Conservation (phyloP, 257 asterid genomes). For the Lycium barbarum region DNA sequence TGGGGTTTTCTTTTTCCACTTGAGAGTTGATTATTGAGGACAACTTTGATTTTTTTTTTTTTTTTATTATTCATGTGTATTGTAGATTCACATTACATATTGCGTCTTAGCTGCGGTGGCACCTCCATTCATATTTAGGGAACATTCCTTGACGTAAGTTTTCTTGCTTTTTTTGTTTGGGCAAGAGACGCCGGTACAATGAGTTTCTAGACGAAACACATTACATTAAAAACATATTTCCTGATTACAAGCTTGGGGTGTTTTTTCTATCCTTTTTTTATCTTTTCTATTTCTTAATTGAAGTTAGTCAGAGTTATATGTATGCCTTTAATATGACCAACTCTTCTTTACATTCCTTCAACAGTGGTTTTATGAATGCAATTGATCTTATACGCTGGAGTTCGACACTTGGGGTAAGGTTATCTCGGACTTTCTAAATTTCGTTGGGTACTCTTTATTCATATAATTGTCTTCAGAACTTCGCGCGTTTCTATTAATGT, state of each 20-base stretch:
- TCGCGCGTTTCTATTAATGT: neutral
- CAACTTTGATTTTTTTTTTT: neutral
- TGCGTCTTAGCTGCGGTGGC: constrained; percentile 76
- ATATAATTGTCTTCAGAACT: neutral
- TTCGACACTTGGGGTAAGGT: constrained; percentile 50
- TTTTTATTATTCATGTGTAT: neutral
- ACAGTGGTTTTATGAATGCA: constrained; percentile 84
- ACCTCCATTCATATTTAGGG: constrained; percentile 80
- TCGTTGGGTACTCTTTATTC: neutral
- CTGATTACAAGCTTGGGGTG: neutral
- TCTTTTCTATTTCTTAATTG: neutral
- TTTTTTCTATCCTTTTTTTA: neutral
- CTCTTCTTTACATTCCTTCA: constrained; percentile 29
- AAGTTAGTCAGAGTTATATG: neutral
- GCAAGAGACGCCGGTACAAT: neutral
- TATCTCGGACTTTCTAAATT: neutral
- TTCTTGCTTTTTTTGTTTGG: neutral
- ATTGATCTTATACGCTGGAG: constrained; percentile 47
- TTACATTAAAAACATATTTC: neutral
- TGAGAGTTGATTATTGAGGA: neutral
- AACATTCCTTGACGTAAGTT: constrained; percentile 81
- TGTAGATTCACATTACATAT: constrained; percentile 74
- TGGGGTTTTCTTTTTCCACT: neutral
- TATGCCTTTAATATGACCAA: constrained; percentile 10
- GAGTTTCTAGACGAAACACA: neutral